Base-by-base conservation (phyloP, 2,329 filamentous ascomycete species). In the Fusarium nygamai region DNA sequence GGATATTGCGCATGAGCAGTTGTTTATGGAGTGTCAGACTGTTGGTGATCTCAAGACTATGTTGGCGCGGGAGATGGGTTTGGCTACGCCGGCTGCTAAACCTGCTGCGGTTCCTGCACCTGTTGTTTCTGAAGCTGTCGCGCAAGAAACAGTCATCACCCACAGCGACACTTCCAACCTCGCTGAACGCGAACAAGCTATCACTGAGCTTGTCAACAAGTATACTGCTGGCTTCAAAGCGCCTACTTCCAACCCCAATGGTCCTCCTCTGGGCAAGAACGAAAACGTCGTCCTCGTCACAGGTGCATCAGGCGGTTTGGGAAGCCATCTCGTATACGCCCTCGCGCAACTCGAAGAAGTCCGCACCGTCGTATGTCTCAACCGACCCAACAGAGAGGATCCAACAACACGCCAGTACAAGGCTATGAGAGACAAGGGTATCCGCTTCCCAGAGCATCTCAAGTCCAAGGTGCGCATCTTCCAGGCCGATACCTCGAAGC, bases 11-110 rank as follows among this genome's bases (percentile, higher is more conserved):
- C 71, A 73, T 20, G 71, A 73, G 27, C 67, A 73, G n/a, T 22
- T 73, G 12, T 73, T 73, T 33, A 71, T 73, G 54, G 71, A 73
- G 1, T 73, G 71, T 1, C 67, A 74, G 31, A 74, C 71, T 1
- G 67, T 73, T 0, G 57, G 39, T 0, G 71, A 74, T 11, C 34
- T 73, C 13, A 74, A 47, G 20, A 22, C 5, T 3, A 74, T 73
- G 71, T 4, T 73, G 7, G 38, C 50, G 8, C 62, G 44, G 4
- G 71, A 73, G 4, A 63, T 71, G 53, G 61, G 53, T 0, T 29
- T 64, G 2, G 13, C 51, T 6, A 33, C 34, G n/a, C 38, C 57
- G 4, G 22, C 13, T 8, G 22, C 17, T 24, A 58, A 61, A 1
- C 56, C 60, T 20, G 31, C 20, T 0, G 24, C 22, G 2, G 20